These are phyloP conservation scores for Penicillium desertorum DNA, from an alignment of 495 filamentous ascomycete species.

Conservation along the genomic window DNA sequence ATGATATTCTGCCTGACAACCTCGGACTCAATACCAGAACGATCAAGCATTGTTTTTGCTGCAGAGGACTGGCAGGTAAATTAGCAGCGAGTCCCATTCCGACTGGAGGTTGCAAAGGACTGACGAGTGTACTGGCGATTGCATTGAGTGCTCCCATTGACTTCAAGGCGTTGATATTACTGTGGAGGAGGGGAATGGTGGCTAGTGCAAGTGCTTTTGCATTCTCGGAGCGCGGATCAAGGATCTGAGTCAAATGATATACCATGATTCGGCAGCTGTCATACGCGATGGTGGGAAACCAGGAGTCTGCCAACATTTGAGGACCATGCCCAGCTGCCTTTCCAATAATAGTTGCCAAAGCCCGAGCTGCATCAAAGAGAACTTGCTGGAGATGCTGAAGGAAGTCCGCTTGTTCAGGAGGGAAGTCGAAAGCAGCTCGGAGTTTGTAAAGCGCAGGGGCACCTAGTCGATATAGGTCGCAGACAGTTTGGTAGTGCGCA, in stretches of 20 bases:
- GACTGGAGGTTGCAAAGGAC: neutral
- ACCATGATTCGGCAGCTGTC: conserved; percentile 38
- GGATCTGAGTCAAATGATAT: conserved; percentile 35
- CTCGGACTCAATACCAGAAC: conserved; percentile 32
- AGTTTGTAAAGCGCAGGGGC: conserved; percentile 36
- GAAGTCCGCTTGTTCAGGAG: conserved; percentile 28
- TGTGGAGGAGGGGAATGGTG: conserved; percentile 27
- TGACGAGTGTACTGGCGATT: conserved; percentile 26
- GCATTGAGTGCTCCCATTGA: conserved; percentile 28
- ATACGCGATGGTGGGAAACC: conserved; percentile 37
- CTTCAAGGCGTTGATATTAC: conserved; percentile 30
- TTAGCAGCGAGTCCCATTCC: neutral
- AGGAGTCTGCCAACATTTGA: conserved; percentile 32
- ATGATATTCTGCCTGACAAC: conserved; percentile 28
- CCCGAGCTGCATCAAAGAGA: conserved; percentile 29
- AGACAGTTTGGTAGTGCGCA: conserved; percentile 33
- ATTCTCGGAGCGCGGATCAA: conserved; percentile 25
- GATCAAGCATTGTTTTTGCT: conserved; percentile 33
- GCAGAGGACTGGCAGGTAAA: conserved; percentile 18
- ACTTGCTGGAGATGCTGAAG: conserved; percentile 25
- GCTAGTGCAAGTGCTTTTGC: conserved; percentile 23
- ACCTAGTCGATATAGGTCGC: conserved; percentile 36
- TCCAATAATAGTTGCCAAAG: conserved; percentile 31
- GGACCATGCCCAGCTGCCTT: conserved; percentile 29
- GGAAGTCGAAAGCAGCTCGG: conserved; percentile 33